Conservation (phyloP, 1,284 basidiomycete genomes). For the Athelia psychrophila region DNA sequence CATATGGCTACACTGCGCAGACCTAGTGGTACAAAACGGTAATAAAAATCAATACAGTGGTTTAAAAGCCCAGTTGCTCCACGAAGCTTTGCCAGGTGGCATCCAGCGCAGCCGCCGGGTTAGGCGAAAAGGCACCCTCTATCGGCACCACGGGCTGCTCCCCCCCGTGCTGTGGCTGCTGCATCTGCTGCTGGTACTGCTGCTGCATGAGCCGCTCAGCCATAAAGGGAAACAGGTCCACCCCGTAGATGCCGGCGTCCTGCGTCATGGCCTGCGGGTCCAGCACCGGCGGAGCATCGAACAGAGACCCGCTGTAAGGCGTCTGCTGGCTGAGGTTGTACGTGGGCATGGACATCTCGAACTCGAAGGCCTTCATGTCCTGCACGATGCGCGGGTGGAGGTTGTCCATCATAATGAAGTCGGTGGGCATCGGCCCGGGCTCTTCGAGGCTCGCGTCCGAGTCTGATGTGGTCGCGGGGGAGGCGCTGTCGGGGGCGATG, state of each 20-base stretch:
- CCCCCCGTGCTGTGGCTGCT: background rate
- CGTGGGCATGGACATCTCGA: slow-evolving; percentile 19
- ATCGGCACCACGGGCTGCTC: slow-evolving; percentile 2
- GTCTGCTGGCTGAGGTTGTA: slow-evolving; percentile 1
- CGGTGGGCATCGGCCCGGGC: slow-evolving; percentile 8
- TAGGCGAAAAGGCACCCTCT: slow-evolving; percentile 10
- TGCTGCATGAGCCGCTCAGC: background rate
- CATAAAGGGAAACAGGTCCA: background rate
- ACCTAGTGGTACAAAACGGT: background rate
- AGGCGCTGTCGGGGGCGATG: background rate
- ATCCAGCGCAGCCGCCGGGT: slow-evolving; percentile 43
- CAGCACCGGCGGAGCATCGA: background rate
- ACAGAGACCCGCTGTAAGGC: background rate
- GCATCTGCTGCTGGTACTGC: background rate
- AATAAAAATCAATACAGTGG: background rate
- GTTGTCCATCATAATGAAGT: background rate
- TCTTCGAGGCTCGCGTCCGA: background rate
- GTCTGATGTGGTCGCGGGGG: background rate
- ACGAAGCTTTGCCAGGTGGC: slow-evolving; percentile 65
- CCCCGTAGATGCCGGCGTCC: background rate
- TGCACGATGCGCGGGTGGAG: slow-evolving; percentile 41
- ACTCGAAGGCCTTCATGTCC: slow-evolving; percentile 40
- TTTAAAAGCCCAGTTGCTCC: slow-evolving; percentile 62
- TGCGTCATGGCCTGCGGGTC: slow-evolving; percentile 5
- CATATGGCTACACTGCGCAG: no score